Evolutionary conservation across 1,284 basidiomycete genomes (phyloP).

Genomic region (Inonotus hispidus): DNA sequence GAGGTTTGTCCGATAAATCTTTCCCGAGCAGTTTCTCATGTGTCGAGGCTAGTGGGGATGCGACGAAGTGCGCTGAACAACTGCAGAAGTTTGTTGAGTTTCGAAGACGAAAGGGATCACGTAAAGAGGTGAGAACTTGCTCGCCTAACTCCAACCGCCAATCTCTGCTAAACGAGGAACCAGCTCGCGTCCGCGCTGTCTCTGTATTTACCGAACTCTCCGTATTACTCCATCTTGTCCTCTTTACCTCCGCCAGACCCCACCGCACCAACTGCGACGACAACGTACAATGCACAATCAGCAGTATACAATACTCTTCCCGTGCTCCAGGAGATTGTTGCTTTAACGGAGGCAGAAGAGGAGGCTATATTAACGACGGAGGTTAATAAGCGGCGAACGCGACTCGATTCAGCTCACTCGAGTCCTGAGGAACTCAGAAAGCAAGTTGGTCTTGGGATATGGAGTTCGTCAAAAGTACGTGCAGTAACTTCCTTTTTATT

Average conservation of each 20-base stretch:
- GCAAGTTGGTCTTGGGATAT: conserved; percentile 62
- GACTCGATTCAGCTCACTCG: conserved; percentile 50
- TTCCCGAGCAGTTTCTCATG: not conserved
- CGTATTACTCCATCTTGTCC: conserved; percentile 59
- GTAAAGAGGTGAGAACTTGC: conserved; percentile 43
- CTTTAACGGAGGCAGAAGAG: conserved; percentile 58
- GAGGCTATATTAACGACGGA: conserved; percentile 51
- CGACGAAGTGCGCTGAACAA: conserved; percentile 71
- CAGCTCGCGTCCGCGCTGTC: conserved; percentile 67
- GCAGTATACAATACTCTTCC: conserved; percentile 68
- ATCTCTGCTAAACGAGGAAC: not conserved
- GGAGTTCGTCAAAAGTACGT: conserved; percentile 50
- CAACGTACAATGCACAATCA: conserved; percentile 51
- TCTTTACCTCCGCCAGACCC: conserved; percentile 70
- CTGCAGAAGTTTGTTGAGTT: conserved; percentile 74
- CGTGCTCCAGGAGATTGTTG: conserved; percentile 62
- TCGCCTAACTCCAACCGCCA: not conserved
- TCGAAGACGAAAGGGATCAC: conserved; percentile 55
- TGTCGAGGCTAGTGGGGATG: conserved; percentile 54
- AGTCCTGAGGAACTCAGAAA: conserved; percentile 62
- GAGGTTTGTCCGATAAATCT: conserved; percentile 37
- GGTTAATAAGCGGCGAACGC: conserved; percentile 68
- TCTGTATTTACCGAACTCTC: conserved; percentile 73
- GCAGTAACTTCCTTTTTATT: not conserved
- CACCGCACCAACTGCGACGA: conserved; percentile 62